phyloP scores from a whole-genome alignment of 2,329 filamentous ascomycete genomes.

The Talaromyces pinophilus region DNA sequence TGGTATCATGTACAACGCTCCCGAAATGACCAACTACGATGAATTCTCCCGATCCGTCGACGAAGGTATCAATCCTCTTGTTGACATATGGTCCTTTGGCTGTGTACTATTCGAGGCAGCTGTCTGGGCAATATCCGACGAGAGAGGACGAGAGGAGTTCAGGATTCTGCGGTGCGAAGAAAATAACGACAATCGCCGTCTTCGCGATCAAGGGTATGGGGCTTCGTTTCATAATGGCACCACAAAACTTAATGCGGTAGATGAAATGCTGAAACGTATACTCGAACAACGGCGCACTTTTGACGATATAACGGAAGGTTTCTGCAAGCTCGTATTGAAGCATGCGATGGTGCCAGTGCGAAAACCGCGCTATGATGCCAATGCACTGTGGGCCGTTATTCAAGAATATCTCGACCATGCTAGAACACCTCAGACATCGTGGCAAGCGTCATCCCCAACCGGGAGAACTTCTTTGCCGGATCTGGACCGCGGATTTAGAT shows the following conservation, averaged over 20 bases:
- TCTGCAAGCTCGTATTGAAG: neutral
- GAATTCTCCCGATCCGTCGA: neutral
- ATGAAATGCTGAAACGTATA: neutral
- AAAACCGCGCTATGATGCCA: neutral
- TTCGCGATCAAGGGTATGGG: neutral
- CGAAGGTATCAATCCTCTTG: neutral
- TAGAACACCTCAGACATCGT: neutral
- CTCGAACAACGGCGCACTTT: neutral
- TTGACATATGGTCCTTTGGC: constrained; percentile 4
- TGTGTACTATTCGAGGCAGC: neutral
- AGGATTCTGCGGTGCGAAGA: neutral
- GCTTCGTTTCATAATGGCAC: constrained; percentile 3
- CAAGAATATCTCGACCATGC: neutral
- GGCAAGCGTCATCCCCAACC: neutral
- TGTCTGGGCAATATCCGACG: neutral
- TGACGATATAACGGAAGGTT: neutral
- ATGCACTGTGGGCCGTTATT: neutral
- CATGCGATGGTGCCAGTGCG: neutral
- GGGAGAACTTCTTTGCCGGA: neutral
- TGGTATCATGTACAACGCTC: constrained; percentile 11
- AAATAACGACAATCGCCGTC: neutral
- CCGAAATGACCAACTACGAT: constrained; percentile 12
- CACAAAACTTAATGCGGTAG: neutral
- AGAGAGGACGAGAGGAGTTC: constrained; percentile 1
- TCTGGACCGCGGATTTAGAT: neutral